Evolutionary conservation across 176 grass and related monocot species (phyloP).

Genomic region (Rhynchospora breviuscula): DNA sequence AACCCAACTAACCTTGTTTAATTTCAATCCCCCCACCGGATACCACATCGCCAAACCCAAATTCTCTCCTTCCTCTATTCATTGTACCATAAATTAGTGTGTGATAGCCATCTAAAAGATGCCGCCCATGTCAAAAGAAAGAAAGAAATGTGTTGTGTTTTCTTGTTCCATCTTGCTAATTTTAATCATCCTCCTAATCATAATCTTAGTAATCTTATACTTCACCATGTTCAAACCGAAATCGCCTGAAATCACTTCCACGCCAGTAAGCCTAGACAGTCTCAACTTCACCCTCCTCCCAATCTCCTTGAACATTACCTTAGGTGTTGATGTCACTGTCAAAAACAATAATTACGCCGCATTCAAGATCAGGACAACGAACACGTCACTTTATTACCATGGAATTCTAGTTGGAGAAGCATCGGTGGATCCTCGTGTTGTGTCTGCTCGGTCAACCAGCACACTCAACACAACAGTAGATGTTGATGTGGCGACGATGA

Average conservation of each 20-base stretch:
- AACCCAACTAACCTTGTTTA: not conserved
- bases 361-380: conserved; percentile 34
- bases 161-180: conserved; percentile 27
- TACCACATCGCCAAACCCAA: not conserved
- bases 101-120: not conserved
- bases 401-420: conserved; percentile 36
- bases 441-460: conserved; percentile 25
- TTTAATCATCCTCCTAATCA: conserved; percentile 28
- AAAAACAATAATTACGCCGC: conserved; percentile 51
- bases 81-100: not conserved
- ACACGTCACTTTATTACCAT: conserved; percentile 51
- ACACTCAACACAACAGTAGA: conserved; percentile 19
- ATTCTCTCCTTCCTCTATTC: not conserved
- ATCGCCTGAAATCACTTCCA: conserved; percentile 34
- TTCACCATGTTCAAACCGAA: conserved; percentile 44
- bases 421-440: conserved; percentile 29
- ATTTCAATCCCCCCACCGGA: not conserved
- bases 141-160: conserved; percentile 14
- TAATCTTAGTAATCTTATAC: conserved; percentile 38
- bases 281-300: conserved; percentile 30
- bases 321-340: conserved; percentile 39
- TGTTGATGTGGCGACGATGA: conserved; percentile 38
- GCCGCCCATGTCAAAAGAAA: not conserved
- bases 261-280: conserved; percentile 26
- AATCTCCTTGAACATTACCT: conserved; percentile 28